Evolutionary conservation across 768 basidiomycete genomes (phyloP).

Genomic region (Tylopilus subfusipes): DNA sequence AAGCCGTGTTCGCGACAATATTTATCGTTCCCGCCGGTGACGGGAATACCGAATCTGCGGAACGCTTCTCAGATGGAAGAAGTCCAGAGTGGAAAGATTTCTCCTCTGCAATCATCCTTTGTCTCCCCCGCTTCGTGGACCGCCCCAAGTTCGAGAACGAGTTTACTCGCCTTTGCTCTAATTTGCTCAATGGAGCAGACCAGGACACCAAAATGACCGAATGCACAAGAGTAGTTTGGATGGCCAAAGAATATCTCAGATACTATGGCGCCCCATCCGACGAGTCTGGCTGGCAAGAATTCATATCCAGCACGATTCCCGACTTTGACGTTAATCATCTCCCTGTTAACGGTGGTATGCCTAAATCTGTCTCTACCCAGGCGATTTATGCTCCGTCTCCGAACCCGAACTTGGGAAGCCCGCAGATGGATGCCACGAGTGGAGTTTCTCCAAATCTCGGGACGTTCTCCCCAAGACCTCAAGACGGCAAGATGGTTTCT

Average conservation of each 20-base stretch:
- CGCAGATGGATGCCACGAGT: conserved; percentile 12
- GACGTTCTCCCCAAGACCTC: conserved; percentile 54
- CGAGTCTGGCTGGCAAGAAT: conserved; percentile 52
- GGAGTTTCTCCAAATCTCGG: conserved; percentile 42
- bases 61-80: conserved; percentile 18
- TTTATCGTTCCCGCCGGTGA: conserved; percentile 36
- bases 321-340: conserved; percentile 27
- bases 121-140: conserved; percentile 55
- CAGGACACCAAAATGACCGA: conserved; percentile 37
- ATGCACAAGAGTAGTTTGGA: conserved; percentile 54
- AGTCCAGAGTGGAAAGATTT: conserved; percentile 57
- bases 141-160: conserved; percentile 64
- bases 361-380: conserved; percentile 48
- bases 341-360: conserved; percentile 33
- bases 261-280: conserved; percentile 56
- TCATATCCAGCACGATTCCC: conserved; percentile 51
- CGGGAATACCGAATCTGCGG: conserved; percentile 13
- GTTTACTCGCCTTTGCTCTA: conserved; percentile 61
- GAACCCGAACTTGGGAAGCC: conserved; percentile 29
- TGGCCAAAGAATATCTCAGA: conserved; percentile 61
- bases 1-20: conserved; percentile 74
- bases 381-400: conserved; percentile 53
- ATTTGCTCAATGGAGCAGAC: conserved; percentile 56
- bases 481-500: conserved; percentile 40
- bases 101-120: conserved; percentile 57